A percentile compares a stretch with the other conserved stretches of the same genome.
These are phyloP conservation scores for Parsonsia alboflavescens DNA, from an alignment of 257 asterid genomes.

Conservation along the genomic window DNA sequence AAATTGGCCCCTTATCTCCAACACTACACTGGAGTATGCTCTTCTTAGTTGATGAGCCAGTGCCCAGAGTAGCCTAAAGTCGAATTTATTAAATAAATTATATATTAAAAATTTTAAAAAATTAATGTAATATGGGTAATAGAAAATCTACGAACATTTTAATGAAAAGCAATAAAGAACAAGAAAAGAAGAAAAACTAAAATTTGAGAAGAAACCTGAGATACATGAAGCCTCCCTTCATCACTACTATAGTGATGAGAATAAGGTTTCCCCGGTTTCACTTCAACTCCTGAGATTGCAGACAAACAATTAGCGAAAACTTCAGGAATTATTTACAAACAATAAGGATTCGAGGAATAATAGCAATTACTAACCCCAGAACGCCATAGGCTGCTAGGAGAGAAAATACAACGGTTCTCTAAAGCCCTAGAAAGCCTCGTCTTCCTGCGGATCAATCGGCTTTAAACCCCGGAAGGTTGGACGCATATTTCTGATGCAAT, in stretches of 20 bases:
- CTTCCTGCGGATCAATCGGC: background rate
- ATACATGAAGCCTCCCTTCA: constrained; percentile 68
- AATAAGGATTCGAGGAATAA: no score
- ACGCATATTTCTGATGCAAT: no score
- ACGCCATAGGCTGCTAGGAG: constrained; percentile 28
- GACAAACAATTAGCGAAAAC: background rate
- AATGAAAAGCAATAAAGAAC: background rate
- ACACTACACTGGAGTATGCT: constrained; percentile 74
- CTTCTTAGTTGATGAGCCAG: constrained; percentile 52
- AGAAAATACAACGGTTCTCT: constrained; percentile 7
- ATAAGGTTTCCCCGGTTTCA: constrained; percentile 63
- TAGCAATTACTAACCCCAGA: constrained; percentile 31
- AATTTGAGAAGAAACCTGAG: constrained; percentile 54
- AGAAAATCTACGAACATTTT: background rate
- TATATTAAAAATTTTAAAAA: no score
- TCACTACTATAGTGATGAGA: constrained; percentile 36
- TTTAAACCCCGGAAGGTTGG: constrained; percentile 22
- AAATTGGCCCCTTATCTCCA: constrained; percentile 70
- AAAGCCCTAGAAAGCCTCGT: constrained; percentile 10
- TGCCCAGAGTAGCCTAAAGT: constrained; percentile 73
- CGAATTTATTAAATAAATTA: no score
- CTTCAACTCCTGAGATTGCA: constrained; percentile 57
- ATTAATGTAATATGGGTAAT: background rate
- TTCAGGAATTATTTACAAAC: background rate
- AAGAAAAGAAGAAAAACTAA: background rate